These are phyloP conservation scores for Diplodia mutila DNA, from an alignment of 2,329 filamentous ascomycete species.

Conservation along the genomic window DNA sequence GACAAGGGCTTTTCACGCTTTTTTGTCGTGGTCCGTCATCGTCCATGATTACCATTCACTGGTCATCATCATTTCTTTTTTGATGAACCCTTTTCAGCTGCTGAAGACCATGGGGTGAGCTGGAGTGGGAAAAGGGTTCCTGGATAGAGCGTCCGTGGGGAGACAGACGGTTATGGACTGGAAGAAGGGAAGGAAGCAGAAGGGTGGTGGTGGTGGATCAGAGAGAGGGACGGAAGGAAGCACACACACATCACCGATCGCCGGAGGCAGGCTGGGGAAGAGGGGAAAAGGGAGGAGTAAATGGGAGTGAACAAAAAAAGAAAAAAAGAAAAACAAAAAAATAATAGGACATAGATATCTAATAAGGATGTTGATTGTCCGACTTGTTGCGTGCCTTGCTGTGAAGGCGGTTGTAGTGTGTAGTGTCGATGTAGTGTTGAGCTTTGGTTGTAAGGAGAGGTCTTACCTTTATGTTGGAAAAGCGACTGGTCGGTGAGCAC, in stretches of 20 bases:
- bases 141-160: background rate
- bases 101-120: background rate
- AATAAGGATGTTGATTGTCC: slow-evolving; percentile 10
- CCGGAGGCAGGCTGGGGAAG: background rate
- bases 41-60: background rate
- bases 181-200: background rate
- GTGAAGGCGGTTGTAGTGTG: background rate
- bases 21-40: background rate
- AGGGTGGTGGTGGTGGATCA: background rate
- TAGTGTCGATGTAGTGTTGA: background rate
- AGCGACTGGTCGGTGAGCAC: too few species aligned
- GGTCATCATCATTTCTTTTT: slow-evolving; percentile 2
- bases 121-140: background rate
- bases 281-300: slow-evolving; percentile 8
- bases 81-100: background rate
- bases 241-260: background rate
- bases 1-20: background rate
- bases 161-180: background rate
- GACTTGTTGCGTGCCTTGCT: background rate
- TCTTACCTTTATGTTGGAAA: too few species aligned
- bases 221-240: background rate
- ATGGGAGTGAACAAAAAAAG: background rate
- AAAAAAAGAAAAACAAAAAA: slow-evolving; percentile 14
- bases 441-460: background rate
- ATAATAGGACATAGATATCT: slow-evolving; percentile 25